Conservation (phyloP, 2,329 filamentous ascomycete genomes). For the Falciphora oryzae region DNA sequence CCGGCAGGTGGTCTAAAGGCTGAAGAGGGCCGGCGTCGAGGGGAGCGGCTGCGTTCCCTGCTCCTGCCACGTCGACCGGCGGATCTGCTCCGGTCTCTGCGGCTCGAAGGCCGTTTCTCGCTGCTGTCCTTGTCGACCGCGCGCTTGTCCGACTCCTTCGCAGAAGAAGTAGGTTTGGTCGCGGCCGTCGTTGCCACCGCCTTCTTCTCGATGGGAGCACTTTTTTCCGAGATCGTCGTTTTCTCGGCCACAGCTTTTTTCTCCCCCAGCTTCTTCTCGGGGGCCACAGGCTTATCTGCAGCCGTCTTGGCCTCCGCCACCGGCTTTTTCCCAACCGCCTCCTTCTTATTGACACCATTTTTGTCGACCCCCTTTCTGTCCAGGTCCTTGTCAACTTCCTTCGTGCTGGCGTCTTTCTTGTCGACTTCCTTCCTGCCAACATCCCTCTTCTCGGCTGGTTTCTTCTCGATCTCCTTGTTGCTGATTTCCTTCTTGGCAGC, state of each 20-base stretch:
- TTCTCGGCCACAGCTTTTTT: not conserved
- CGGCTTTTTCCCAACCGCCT: not conserved
- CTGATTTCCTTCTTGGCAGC: constrained; percentile 3
- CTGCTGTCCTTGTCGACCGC: not conserved
- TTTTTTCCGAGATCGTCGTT: not conserved
- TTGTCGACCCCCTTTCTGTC: not conserved
- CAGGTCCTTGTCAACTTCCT: too few relatives aligned
- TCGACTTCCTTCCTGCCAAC: not conserved
- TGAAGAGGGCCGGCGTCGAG: not conserved
- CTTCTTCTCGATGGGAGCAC: not conserved
- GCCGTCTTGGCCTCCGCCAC: not conserved
- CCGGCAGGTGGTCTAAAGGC: constrained; percentile 31
- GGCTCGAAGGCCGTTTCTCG: constrained; percentile 16
- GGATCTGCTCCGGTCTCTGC: constrained; percentile 36
- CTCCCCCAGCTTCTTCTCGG: not conserved
- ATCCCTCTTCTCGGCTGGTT: not conserved
- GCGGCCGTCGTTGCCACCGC: not conserved
- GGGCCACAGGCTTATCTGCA: not conserved
- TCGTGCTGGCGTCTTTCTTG: not conserved
- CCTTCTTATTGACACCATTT: not conserved
- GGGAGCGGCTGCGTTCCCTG: constrained; percentile 30
- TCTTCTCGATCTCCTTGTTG: not conserved
- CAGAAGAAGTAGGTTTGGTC: not conserved
- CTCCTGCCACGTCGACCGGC: constrained; percentile 22
- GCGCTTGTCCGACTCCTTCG: constrained; percentile 2